Evolutionary conservation across 305 asterid genomes (phyloP).

Genomic region (Fraxinus latifolia): DNA sequence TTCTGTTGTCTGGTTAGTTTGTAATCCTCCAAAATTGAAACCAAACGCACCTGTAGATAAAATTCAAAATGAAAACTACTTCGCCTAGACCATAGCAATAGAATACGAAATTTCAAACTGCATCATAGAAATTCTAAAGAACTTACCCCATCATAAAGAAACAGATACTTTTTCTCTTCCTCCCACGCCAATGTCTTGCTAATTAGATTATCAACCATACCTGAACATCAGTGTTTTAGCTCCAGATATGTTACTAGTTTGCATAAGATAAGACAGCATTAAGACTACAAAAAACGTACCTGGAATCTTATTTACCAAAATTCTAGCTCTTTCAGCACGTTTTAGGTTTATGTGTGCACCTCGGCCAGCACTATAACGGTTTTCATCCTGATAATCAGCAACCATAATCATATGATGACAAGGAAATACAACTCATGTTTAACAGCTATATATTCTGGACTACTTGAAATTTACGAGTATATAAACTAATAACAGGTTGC

Average conservation of each 20-base stretch:
- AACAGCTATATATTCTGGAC: constrained; percentile 1
- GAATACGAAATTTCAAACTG: constrained; percentile 16
- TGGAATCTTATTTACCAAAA: constrained; percentile 74
- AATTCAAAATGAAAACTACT: constrained; percentile 1
- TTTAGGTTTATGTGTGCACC: constrained; percentile 85
- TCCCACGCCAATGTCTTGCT: constrained; percentile 79
- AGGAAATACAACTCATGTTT: neutral
- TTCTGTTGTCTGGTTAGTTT: constrained; percentile 65
- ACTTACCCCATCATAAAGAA: constrained; percentile 91
- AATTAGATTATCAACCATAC: constrained; percentile 70
- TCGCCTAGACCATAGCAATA: neutral
- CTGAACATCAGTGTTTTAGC: constrained; percentile 40
- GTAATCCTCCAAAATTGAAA: constrained; percentile 83
- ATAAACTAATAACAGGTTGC: neutral
- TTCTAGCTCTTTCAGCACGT: constrained; percentile 88
- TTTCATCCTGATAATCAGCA: constrained; percentile 52
- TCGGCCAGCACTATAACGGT: constrained; percentile 87
- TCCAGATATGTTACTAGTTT: constrained; percentile 21
- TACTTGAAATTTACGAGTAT: neutral
- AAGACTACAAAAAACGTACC: constrained; percentile 36
- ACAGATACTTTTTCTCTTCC: constrained; percentile 66
- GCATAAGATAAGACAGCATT: constrained; percentile 11
- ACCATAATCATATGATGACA: neutral
- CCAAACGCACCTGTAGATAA: constrained; percentile 67
- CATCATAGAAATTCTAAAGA: neutral